A percentile compares a stretch with the other conserved stretches of the same genome.
Evolutionary conservation across 768 basidiomycete species (phyloP).

Genomic region (Baorangia bicolor): DNA sequence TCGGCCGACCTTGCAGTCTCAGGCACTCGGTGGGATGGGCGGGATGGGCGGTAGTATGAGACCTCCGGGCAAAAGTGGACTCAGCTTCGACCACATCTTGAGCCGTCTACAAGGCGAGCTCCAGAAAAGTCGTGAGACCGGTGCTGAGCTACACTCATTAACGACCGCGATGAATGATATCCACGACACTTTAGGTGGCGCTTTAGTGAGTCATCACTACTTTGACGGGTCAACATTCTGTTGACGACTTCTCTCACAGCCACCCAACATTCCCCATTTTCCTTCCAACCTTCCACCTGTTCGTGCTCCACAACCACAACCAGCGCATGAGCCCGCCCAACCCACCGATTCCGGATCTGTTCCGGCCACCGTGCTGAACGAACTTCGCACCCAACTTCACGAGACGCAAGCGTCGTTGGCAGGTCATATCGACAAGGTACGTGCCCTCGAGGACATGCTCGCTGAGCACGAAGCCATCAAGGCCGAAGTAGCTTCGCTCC

Average conservation of each 20-base stretch:
- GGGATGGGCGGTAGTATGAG: constrained; percentile 73
- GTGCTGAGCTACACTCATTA: constrained; percentile 76
- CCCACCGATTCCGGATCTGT: constrained; percentile 26
- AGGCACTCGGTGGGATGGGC: constrained; percentile 68
- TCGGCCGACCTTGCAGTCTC: constrained; percentile 56
- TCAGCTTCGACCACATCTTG: constrained; percentile 91
- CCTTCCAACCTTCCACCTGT: constrained; percentile 68
- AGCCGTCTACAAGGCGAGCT: constrained; percentile 88
- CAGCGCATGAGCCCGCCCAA: constrained; percentile 26
- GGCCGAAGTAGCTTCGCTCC: constrained; percentile 68
- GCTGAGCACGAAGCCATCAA: constrained; percentile 84
- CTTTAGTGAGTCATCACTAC: constrained; percentile 51
- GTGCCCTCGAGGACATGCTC: constrained; percentile 76
- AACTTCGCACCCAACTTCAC: constrained; percentile 78
- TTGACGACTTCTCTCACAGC: constrained; percentile 39
- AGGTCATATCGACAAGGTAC: constrained; percentile 78
- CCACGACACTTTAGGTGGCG: constrained; percentile 85
- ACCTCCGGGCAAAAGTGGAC: constrained; percentile 76
- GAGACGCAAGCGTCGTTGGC: constrained; percentile 82
- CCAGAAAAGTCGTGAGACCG: constrained; percentile 94
- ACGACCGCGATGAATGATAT: constrained; percentile 86
- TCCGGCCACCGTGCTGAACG: constrained; percentile 39
- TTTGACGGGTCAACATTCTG: neutral
- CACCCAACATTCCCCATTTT: constrained; percentile 59
- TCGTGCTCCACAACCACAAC: constrained; percentile 38